Base-by-base conservation (phyloP, 2,329 filamentous ascomycete species). In the Cercospora citrullina region DNA sequence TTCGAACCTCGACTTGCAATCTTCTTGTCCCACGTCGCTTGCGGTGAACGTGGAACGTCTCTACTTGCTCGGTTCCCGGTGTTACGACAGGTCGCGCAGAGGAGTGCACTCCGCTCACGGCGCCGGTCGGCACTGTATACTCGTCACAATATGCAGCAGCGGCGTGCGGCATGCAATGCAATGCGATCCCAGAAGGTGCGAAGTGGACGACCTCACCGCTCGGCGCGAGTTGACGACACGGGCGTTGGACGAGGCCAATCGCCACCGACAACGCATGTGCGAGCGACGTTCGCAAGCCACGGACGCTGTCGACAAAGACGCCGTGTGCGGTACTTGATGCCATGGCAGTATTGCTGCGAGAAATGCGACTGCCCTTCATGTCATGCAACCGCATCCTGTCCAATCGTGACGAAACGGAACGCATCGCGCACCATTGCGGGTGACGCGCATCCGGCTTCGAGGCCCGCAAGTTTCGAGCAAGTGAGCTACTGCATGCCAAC, bases 401-500 rank as follows among this genome's bases (percentile, higher is more conserved):
- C 36, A 42, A 42, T 42, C 36, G 36, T 42, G 33, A 31, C 58
- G 57, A 36, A 14, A 48, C 36, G 39, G 23, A 42, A 21, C 33
- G 21, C 18, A 18, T 39, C 33, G 33, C 33, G 33, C 33, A 39
- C 33, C 33, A 39, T 26, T 23, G 61, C 61, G 48, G 30, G 21
- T 21, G 63, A 39, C 31, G 63, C 63, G 21, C 53, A 26, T 60
- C 26, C 36, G 33, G 63, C 36, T 42, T 7, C 36, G 36, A 42
- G 36, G 36, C 33, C 63, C 33, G 63, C 55, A 39, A 55, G 36
- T 39, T 31, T 60, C 36, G 26, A 33, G 55, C 2, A n/a, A 33
- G 62, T 31, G 39, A 48, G 53, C 63, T 65, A 65, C 63, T 64
- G 51, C 51, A 64, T 45, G 51, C 31, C 60, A 53, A 39, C 28